Evolutionary conservation across 306 rosid species (phyloP), one percentile per base, ranked within the genome.

Genomic region (Acmispon strigosus): DNA sequence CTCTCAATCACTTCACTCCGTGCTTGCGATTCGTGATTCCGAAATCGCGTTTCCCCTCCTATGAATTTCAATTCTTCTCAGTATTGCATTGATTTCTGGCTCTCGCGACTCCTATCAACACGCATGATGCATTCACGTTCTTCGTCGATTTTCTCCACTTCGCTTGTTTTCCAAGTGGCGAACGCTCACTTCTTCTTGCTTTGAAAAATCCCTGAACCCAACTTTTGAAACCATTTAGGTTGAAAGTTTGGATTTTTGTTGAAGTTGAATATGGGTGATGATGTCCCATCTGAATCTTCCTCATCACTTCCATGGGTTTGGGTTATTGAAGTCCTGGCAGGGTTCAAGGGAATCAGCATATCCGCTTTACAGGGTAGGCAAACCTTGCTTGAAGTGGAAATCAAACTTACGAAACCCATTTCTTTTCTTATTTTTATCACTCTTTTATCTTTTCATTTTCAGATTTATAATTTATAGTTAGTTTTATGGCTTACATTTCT

Each of bases 251-350:
- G 41, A 68, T 14, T 14, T 20, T 10, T 16, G 52, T 20, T 48
- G 64, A 66, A 27, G 32, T 27, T 27, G 32, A 27, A 27, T 27
- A 85, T 85, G 96, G 86, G 68, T 1, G 49, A 37, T 36, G 24
- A 75, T 1, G 50, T 54, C 41, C 11, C 81, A 70, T 44, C 72
- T 58, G 67, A 66, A 27, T 70, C 80, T 10, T 66, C 65, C 45
- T 75, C 84, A n/a, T 14, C 19, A 24, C 76, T 73, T 63, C 84
- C 90, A 42, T 86, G 96, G 92, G 63, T 50, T 67, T 92, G 96
- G 96, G 80, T 81, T 61, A 79, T 87, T 22, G 92, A 92, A 83
- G 82, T 92, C 76, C 77, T 89, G 14, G 88, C 95, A 29, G 29
- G 74, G 68, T 59, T 49, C 73, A 75, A 56, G 20, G 66, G 83